Evolutionary conservation across 2,329 filamentous ascomycete genomes (phyloP).

Genomic region (Phialemoniopsis sp.): DNA sequence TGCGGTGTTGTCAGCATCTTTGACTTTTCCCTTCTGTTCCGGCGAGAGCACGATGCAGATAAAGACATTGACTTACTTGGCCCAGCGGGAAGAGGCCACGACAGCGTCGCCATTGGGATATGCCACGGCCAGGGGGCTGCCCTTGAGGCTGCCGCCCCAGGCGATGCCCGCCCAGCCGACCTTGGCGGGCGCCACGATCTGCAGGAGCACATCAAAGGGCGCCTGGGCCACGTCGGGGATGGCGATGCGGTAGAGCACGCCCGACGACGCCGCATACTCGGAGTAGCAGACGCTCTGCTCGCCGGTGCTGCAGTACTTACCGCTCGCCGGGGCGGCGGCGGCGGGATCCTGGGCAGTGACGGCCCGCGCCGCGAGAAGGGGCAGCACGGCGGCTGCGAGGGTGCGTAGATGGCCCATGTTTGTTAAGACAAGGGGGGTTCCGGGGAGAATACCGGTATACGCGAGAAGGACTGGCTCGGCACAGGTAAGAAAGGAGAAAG

Average conservation of each 20-base stretch:
- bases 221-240: slow-evolving; percentile 22
- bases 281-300: slow-evolving; percentile 18
- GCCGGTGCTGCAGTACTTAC: slow-evolving; percentile 16
- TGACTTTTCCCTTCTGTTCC: too few species aligned
- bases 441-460: too few species aligned
- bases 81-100: slow-evolving; percentile 30
- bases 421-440: too few species aligned
- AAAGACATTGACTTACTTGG: slow-evolving; percentile 21
- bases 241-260: slow-evolving; percentile 17
- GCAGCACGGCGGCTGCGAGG: not conserved
- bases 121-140: slow-evolving; percentile 29
- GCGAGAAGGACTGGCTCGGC: too few species aligned
- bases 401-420: slow-evolving; percentile 9
- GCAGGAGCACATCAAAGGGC: slow-evolving; percentile 29
- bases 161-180: slow-evolving; percentile 31
- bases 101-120: slow-evolving; percentile 28
- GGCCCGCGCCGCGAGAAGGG: not conserved
- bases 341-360: not conserved
- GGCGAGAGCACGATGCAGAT: too few species aligned
- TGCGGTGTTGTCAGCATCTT: not conserved
- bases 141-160: slow-evolving; percentile 32
- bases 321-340: not conserved
- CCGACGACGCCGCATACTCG: slow-evolving; percentile 13
- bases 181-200: slow-evolving; percentile 27
- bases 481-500: too few species aligned